phyloP scores from a whole-genome alignment of 306 rosid species.

The Quercus alba region DNA sequence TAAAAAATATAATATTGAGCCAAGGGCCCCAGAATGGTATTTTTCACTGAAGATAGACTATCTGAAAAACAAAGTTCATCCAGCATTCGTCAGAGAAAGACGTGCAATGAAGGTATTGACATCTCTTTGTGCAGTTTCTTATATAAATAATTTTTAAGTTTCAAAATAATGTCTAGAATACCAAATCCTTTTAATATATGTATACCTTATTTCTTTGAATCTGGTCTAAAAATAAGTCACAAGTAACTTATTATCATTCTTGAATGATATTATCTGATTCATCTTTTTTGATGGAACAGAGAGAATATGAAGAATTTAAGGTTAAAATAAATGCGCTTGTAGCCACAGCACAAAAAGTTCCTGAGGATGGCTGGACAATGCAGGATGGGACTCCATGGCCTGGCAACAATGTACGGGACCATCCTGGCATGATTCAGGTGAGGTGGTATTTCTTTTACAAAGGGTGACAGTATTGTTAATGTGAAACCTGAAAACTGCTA shows the following conservation, averaged over 20 bases:
- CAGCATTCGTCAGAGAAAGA: slow-evolving; percentile 88
- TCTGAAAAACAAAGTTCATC: slow-evolving; percentile 86
- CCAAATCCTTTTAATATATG: not conserved
- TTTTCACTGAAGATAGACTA: slow-evolving; percentile 85
- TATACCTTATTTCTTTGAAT: not conserved
- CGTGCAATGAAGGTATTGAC: slow-evolving; percentile 89
- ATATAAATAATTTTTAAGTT: not conserved
- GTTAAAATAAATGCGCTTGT: slow-evolving; percentile 84
- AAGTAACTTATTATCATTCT: no score
- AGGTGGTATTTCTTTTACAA: slow-evolving; percentile 16
- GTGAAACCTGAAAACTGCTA: not conserved
- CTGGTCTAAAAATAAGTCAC: not conserved
- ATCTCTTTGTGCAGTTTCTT: not conserved
- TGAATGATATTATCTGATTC: not conserved
- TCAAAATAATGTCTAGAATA: not conserved
- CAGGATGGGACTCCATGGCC: slow-evolving; percentile 99
- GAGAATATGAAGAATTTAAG: slow-evolving; percentile 95
- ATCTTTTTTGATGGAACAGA: slow-evolving; percentile 37
- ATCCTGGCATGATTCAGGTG: slow-evolving; percentile 99
- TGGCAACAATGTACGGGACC: slow-evolving; percentile 92
- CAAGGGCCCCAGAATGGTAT: slow-evolving; percentile 96
- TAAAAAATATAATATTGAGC: slow-evolving; percentile 81
- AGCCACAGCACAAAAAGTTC: slow-evolving; percentile 87
- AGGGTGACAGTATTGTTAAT: not conserved
- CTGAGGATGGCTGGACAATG: slow-evolving; percentile 99